Conservation (phyloP, 441 rosid genomes). For the Erysimum pusillum region DNA sequence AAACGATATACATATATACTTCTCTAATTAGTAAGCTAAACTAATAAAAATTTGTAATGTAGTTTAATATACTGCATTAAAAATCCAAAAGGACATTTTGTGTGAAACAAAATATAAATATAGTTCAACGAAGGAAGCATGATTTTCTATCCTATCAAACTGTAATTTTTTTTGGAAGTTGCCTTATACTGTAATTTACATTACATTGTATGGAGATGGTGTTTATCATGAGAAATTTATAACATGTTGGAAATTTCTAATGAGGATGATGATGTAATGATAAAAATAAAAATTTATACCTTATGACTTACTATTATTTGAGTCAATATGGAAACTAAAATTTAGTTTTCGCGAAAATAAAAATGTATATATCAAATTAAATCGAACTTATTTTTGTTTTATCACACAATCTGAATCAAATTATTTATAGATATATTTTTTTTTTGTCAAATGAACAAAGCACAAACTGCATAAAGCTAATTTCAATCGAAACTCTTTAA, state of each 20-base stretch:
- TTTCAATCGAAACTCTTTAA: conserved; percentile 10
- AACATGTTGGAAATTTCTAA: too few relatives aligned
- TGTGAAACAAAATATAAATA: not conserved
- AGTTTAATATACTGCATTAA: too few relatives aligned
- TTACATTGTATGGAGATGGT: not conserved
- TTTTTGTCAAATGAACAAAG: not conserved
- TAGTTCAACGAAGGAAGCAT: not conserved
- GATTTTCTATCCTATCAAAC: not conserved
- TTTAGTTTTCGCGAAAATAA: not conserved
- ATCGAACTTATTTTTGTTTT: not conserved
- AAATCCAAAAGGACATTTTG: not conserved
- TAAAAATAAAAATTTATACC: too few relatives aligned
- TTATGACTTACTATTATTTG: too few relatives aligned
- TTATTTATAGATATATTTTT: not conserved
- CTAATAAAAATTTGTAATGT: not conserved
- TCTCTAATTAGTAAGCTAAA: not conserved
- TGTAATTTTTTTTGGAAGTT: not conserved
- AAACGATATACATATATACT: too few relatives aligned
- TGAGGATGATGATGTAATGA: too few relatives aligned
- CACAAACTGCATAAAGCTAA: not conserved
- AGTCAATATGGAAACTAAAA: not conserved
- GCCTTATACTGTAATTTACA: not conserved
- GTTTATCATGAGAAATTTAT: too few relatives aligned
- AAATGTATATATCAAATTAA: not conserved
- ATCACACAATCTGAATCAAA: not conserved